A percentile compares a stretch with the other conserved stretches of the same genome.
These are phyloP conservation scores for Fusarium coffeatum DNA, from an alignment of 2,329 filamentous ascomycete species.

Conservation along the genomic window DNA sequence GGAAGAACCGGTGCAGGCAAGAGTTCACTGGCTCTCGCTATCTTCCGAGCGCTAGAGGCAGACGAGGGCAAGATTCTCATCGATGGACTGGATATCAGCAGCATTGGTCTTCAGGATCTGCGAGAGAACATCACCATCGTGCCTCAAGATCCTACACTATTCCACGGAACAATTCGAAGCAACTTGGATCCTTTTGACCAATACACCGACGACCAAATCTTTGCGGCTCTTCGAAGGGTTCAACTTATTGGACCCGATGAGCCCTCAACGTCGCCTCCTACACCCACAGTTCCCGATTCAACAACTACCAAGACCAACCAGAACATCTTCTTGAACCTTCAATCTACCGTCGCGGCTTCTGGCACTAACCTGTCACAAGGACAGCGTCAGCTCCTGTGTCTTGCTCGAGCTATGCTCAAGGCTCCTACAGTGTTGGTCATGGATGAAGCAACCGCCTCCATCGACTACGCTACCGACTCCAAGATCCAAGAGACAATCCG, in stretches of 20 bases:
- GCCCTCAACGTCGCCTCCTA: conserved; percentile 48
- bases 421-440: conserved; percentile 94
- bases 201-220: conserved; percentile 92
- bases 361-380: conserved; percentile 96
- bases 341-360: conserved; percentile 86
- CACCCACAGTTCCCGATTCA: conserved; percentile 43
- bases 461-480: conserved; percentile 93
- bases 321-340: conserved; percentile 91
- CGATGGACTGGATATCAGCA: conserved; percentile 88
- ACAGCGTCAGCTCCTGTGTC: conserved; percentile 92
- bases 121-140: conserved; percentile 97
- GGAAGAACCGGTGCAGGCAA: conserved; percentile 96
- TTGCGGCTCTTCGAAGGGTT: conserved; percentile 84
- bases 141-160: conserved; percentile 94
- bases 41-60: conserved; percentile 94
- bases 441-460: conserved; percentile 98
- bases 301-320: conserved; percentile 77
- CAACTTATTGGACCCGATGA: conserved; percentile 81
- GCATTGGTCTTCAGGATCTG: conserved; percentile 92
- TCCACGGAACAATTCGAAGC: conserved; percentile 88
- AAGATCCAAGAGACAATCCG: conserved; percentile 98
- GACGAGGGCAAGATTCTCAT: conserved; percentile 90
- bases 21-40: conserved; percentile 90
- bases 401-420: conserved; percentile 92
- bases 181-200: conserved; percentile 93